phyloP scores from a whole-genome alignment of 139 green algal genomes.

The Diplosphaera chodatii region DNA sequence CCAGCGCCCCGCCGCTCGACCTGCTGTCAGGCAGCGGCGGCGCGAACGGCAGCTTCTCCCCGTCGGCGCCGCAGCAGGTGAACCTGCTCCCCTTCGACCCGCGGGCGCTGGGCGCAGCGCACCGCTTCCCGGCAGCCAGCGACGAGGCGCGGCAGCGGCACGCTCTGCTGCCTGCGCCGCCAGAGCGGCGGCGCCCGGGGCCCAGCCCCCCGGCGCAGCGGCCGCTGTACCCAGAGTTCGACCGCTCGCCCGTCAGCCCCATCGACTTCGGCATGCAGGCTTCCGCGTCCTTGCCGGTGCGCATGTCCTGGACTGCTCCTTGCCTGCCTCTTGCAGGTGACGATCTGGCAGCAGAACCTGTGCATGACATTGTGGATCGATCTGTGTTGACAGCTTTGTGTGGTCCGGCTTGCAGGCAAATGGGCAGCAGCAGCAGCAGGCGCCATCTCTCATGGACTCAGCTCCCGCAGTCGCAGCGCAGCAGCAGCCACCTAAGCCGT shows the following conservation, averaged over 20 bases:
- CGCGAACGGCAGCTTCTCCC: neutral
- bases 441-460: conserved; percentile 16
- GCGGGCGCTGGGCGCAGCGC: neutral
- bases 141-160: conserved; percentile 21
- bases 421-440: conserved; percentile 3
- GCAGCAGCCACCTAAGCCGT: neutral
- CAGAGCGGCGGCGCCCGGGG: neutral
- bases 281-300: no score
- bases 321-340: no score
- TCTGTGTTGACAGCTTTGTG: no score
- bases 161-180: conserved; percentile 26
- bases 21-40: conserved; percentile 10
- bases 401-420: no score
- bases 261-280: conserved; percentile 10
- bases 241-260: conserved; percentile 20
- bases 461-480: neutral
- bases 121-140: conserved; percentile 8
- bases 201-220: neutral
- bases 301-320: no score
- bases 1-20: conserved; percentile 10
- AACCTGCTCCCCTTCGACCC: neutral
- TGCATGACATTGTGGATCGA: no score
- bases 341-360: no score
- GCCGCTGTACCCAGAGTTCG: conserved; percentile 42
- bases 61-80: neutral